Base-by-base conservation (phyloP, 2,329 filamentous ascomycete genomes). In the Sarocladiaceae sp. region DNA sequence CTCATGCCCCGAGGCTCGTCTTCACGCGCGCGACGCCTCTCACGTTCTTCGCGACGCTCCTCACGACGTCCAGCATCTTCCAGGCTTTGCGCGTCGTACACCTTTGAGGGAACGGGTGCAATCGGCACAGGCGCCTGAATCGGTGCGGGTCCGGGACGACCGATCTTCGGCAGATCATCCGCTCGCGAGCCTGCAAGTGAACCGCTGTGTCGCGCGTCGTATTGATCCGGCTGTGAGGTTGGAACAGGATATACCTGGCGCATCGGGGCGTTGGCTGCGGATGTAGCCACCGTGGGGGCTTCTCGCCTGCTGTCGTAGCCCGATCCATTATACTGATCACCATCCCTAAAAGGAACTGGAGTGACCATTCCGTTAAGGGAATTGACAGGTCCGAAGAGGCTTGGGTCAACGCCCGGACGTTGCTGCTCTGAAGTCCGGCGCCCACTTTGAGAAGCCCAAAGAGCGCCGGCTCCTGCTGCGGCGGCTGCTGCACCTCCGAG, bases 101-200 rank as follows among this genome's bases (percentile, higher is more conserved):
- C 77, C 17, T 80, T 80, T 55, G 80, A 79, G 33, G 85, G 84
- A 2, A 95, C 83, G 0, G 88, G 89, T 2, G 80, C 76, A 54
- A 89, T 79, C 2, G 92, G 92, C 59, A 91, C 86, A 2, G 92
- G 92, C 60, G 96, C 90, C 64, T 94, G 87, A n/a, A 97, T 75
- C 11, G 85, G 83, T 28, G 90, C 78, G 0, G 82, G 75, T 5
- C 73, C 81, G 4, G 84, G 80, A 37, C 80, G 76, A 15, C 68
- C 64, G 17, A 66, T 69, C 20, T 70, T 65, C 2, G 73, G 64
- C 7, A 72, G 62, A 23, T 52, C 40, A 39, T 73, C 69, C 52
- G 69, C 66, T 33, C 65, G 67, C 46, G 67, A 66, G 15, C 74
- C 73, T 13, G 74, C 64, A n/a, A 74, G 62, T 33, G 82, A 80